Base-by-base conservation (phyloP, 2,329 filamentous ascomycete species). In the Paracamarosporium sp. region DNA sequence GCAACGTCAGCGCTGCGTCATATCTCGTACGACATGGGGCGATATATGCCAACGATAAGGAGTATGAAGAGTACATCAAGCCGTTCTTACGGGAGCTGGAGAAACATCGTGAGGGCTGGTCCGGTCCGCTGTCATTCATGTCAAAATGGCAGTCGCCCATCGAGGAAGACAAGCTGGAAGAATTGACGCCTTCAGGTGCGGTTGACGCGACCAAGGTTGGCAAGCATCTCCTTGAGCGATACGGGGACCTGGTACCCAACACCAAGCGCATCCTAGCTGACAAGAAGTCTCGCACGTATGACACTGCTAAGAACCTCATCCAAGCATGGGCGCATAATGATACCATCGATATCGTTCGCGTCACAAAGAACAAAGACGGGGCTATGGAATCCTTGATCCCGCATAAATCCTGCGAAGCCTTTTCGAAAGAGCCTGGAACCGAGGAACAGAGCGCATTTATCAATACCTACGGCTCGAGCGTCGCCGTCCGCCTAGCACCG, bases 141-240 rank as follows among this genome's bases (percentile, higher is more conserved):
- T 73, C 76, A 1, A 77, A 76, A 28, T 89, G 86, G 86, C 76
- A 78, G 9, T 77, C 83, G 0, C 87, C 87, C 1, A 76, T 88
- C 40, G 80, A 75, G 45, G 78, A 85, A 22, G 81, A 84, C 12
- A 84, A 85, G 61, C 73, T 81, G 2, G 68, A 71, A 31, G 64
- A 71, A 12, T 53, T 71, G 48, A 70, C 69, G 12, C 69, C 69
- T 1, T 68, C 64, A 11, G 70, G 70, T 25, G 70, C 69, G 0
- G 83, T 85, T 56, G 77, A 86, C 8, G 73, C 88, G 35, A 86
- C 85, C 30, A 79, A 82, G 25, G 83, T 86, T 9, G 86, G 87
- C n/a, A 79, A 78, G 44, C 85, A 87, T 9, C 85, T 90, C 53
- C 76, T 84, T 8, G 81, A 82, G 0, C 82, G 87, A 13, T 79